Conservation (phyloP, 768 basidiomycete species). For the Amanita rimosa region DNA sequence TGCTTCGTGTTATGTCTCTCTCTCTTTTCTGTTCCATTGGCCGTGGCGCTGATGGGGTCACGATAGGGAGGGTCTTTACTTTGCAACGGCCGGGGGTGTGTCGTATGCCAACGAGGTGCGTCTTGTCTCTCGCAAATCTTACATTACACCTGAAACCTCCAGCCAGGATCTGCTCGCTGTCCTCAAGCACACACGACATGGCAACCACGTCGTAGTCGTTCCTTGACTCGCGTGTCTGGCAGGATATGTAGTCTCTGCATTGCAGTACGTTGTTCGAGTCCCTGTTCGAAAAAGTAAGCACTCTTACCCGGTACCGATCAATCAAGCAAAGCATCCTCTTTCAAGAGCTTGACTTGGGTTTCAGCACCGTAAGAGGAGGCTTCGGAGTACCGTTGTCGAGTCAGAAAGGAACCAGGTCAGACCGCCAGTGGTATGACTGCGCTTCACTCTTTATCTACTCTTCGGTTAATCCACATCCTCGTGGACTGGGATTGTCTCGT, state of each 20-base stretch:
- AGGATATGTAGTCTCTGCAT: constrained; percentile 45
- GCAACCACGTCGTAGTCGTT: constrained; percentile 60
- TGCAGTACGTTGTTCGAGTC: constrained; percentile 79
- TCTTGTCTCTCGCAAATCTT: constrained; percentile 4
- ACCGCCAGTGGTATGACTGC: too few relatives aligned
- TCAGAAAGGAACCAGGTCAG: too few relatives aligned
- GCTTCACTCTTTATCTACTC: too few relatives aligned
- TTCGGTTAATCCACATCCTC: too few relatives aligned
- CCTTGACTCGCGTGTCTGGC: constrained; percentile 53
- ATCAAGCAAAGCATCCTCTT: too few relatives aligned
- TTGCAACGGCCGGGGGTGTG: constrained; percentile 88
- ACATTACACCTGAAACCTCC: background rate
- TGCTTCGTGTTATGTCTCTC: too few relatives aligned
- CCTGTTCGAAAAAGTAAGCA: constrained; percentile 43
- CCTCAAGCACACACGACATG: constrained; percentile 65
- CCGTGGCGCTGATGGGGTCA: background rate
- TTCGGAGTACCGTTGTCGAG: too few relatives aligned
- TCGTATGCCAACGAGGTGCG: constrained; percentile 79
- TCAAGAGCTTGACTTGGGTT: too few relatives aligned
- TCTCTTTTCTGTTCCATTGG: background rate
- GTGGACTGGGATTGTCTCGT: too few relatives aligned
- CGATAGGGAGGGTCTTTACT: constrained; percentile 66
- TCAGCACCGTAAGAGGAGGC: too few relatives aligned
- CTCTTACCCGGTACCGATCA: too few relatives aligned
- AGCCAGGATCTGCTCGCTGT: constrained; percentile 62